A percentile compares a stretch with the other conserved stretches of the same genome.
phyloP scores from a whole-genome alignment of 73 alveolate genomes.

The Tetrahymena thermophila region DNA sequence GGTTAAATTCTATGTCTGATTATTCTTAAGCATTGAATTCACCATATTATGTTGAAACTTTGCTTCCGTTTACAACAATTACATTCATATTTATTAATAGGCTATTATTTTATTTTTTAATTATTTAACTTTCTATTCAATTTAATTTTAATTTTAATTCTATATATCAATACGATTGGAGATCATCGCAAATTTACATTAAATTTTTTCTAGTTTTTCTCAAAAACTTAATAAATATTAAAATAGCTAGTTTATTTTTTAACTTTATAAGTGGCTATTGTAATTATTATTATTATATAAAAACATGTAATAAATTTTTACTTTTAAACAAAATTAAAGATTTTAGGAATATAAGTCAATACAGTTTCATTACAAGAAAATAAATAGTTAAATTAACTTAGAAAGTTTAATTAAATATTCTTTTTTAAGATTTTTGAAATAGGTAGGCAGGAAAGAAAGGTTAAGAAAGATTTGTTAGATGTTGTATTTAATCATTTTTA shows the following conservation, averaged over 20 bases:
- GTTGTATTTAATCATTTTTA: too few relatives aligned
- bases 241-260: neutral
- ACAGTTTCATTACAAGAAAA: too few relatives aligned
- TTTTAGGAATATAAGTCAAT: too few relatives aligned
- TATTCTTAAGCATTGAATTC: neutral
- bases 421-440: neutral
- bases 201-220: too few relatives aligned
- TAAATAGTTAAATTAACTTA: too few relatives aligned
- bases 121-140: neutral
- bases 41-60: neutral
- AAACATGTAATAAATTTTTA: too few relatives aligned
- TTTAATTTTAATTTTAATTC: neutral
- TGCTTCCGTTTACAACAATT: neutral
- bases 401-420: too few relatives aligned
- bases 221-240: too few relatives aligned
- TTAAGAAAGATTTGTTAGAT: neutral
- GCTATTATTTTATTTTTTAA: neutral
- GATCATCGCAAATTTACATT: neutral
- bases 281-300: too few relatives aligned
- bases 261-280: too few relatives aligned
- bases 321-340: too few relatives aligned
- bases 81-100: neutral
- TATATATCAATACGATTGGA: too few relatives aligned
- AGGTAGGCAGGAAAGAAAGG: neutral
- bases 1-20: neutral